phyloP scores from a whole-genome alignment of 768 basidiomycete genomes.

The Calocera cornea region DNA sequence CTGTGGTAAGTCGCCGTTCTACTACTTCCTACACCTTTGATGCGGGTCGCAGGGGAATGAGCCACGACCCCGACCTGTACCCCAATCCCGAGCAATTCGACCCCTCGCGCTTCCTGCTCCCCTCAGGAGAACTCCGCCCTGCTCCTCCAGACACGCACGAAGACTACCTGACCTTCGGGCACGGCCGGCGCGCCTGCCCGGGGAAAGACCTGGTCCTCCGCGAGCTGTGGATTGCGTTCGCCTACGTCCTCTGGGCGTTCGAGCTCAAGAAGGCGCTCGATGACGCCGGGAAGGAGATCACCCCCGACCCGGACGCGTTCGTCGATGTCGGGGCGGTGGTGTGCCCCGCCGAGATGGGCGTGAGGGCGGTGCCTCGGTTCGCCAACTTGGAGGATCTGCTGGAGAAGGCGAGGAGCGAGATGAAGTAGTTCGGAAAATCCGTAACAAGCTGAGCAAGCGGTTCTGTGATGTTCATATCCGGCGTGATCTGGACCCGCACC shows the following conservation, averaged over 20 bases:
- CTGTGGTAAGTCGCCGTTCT: conserved; percentile 2
- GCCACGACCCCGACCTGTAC: neutral
- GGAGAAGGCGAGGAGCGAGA: neutral
- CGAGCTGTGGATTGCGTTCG: conserved; percentile 1
- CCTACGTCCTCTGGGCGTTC: conserved; percentile 9
- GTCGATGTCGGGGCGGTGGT: neutral
- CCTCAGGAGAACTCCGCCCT: neutral
- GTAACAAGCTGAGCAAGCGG: neutral
- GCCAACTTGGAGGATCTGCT: neutral
- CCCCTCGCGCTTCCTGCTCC: neutral
- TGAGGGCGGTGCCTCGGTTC: neutral
- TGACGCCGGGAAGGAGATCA: neutral
- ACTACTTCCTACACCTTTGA: neutral
- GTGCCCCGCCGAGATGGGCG: neutral
- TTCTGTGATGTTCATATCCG: too few relatives aligned
- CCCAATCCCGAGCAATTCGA: neutral
- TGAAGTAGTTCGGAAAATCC: neutral
- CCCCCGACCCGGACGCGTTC: neutral
- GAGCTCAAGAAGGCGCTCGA: neutral
- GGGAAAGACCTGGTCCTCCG: conserved; percentile 6
- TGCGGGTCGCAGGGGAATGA: neutral
- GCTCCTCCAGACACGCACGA: neutral
- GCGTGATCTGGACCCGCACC: too few relatives aligned
- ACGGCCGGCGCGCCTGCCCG: conserved; percentile 7
- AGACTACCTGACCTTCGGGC: conserved; percentile 7